A percentile compares a stretch with the other conserved stretches of the same genome.
Evolutionary conservation across 257 asterid species (phyloP).

Genomic region (Rehmannia glutinosa): DNA sequence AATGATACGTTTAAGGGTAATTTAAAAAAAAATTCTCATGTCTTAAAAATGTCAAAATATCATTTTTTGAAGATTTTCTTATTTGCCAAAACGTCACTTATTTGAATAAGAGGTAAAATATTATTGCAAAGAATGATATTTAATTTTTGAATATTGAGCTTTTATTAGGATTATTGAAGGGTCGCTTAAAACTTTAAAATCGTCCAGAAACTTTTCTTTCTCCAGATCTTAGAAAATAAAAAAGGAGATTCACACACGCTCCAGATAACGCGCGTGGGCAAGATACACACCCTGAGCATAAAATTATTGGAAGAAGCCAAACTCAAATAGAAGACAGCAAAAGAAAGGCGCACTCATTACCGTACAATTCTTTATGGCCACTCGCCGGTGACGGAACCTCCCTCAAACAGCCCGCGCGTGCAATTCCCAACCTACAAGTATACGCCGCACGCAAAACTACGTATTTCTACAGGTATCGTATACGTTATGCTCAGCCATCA

Average conservation of each 20-base stretch:
- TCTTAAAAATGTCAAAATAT: no score
- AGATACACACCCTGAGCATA: background rate
- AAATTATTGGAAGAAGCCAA: slow-evolving; percentile 27
- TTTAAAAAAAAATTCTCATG: no score
- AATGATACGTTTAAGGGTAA: no score
- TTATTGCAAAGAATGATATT: no score
- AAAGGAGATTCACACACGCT: slow-evolving; percentile 10
- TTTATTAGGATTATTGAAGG: background rate
- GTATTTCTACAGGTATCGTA: background rate
- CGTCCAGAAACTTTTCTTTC: no score
- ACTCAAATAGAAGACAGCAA: slow-evolving; percentile 21
- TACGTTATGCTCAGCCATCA: slow-evolving; percentile 18
- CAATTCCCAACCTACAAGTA: background rate
- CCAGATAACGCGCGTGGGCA: slow-evolving; percentile 21
- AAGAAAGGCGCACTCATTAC: slow-evolving; percentile 22
- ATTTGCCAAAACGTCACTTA: no score
- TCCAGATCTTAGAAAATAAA: no score
- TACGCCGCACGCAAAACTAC: background rate
- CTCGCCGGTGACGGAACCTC: slow-evolving; percentile 49
- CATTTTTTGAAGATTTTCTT: no score
- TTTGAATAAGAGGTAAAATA: no score
- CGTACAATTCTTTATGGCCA: slow-evolving; percentile 31
- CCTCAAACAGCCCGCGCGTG: slow-evolving; percentile 22
- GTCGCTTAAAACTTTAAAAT: no score
- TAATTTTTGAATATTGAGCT: no score